Base-by-base conservation (phyloP, 257 asterid species). In the Thymus quinquecostatus region DNA sequence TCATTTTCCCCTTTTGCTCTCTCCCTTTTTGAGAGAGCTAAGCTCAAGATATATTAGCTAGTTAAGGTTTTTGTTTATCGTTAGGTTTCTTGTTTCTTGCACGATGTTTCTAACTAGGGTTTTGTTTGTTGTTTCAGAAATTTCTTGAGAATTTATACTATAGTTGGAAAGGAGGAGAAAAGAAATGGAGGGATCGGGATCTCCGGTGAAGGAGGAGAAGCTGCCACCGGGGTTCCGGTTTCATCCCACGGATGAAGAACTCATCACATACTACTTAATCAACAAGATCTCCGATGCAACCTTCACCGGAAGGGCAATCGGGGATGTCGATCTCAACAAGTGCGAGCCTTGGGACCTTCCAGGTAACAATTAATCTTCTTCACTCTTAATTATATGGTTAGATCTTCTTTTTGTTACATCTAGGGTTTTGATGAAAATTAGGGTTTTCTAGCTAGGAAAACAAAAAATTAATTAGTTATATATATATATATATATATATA, bases 321-420 rank as follows among this genome's bases (percentile, higher is more conserved):
- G 79, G 60, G 98, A 88, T n/a, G 98, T 93, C 3, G 97, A 91
- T 84, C 95, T 93, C 72, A 93, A 91, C 86, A 93, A 93, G 78
- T 83, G 85, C 38, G 98, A 93, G 86, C 98, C 98, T 0, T 93
- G 98, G 97, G 96, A 88, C 86, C 96, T 93, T 79, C 98, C 97
- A 81, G 96, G 97, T 58, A 53, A 14, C 30, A 14, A 21, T 2
- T 85, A 78, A 3, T 12, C 65, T 70, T 71, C 34, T 78, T 5
- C 38, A 48, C 50, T 8, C n/a, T 5, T 21, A 21, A 21, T 21
- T 53, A 21, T 21, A 10, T 11, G 1, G 5, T 3, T 7, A 9
- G 4, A 2, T 5, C 45, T n/a, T 67, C 49, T 5, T 36, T 47
- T 49, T 32, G 33, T 11, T 36, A 2, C 36, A 63, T 49, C 47